Evolutionary conservation across 2,329 filamentous ascomycete genomes (phyloP), one percentile per base, ranked within the genome.

Genomic region (Aspergillus fructus): DNA sequence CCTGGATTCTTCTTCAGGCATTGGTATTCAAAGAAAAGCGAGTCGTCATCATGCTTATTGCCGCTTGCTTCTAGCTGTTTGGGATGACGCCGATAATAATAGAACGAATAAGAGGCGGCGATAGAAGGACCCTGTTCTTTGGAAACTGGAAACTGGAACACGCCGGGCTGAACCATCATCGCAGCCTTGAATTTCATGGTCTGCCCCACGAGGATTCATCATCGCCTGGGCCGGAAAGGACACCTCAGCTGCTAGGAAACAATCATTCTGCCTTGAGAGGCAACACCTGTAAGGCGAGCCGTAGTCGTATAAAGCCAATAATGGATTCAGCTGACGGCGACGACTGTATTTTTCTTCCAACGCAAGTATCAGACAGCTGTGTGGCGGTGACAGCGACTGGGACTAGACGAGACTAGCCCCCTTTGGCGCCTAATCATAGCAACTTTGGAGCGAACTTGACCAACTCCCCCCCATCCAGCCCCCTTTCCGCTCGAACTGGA

Each of bases 151-250:
- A 56, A 55, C 41, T 62, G 63, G 63, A 24, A 56, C 55, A 49
- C 21, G 43, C 33, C 43, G 58, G 58, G 59, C 56, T 61, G 56
- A 64, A 58, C 62, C 60, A 62, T 58, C 48, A 39, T 53, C 23
- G 46, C 55, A 58, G 58, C 56, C 59, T 55, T 56, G 59, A 53
- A 59, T 61, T 46, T 40, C 43, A 53, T 49, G 49, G 52, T 61
- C 49, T 60, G 63, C 63, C 63, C 63, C 63, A 65, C 63, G 63
- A 64, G 63, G 62, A 63, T 63, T 62, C 63, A 65, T 65, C 56
- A 40, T 53, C 52, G 42, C 39, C 40, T 45, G 21, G 37, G 34
- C 23, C 4, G 42, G 33, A 46, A 41, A 56, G 56, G 50, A 49
- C 47, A 46, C 59, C 49, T 59, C 55, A 55, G 50, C 51, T 33